Percentiles rank a stretch among this genome's conserved stretches.
Conservation (phyloP, 805 yeast genomes). For the Metschnikowia lachancei region DNA sequence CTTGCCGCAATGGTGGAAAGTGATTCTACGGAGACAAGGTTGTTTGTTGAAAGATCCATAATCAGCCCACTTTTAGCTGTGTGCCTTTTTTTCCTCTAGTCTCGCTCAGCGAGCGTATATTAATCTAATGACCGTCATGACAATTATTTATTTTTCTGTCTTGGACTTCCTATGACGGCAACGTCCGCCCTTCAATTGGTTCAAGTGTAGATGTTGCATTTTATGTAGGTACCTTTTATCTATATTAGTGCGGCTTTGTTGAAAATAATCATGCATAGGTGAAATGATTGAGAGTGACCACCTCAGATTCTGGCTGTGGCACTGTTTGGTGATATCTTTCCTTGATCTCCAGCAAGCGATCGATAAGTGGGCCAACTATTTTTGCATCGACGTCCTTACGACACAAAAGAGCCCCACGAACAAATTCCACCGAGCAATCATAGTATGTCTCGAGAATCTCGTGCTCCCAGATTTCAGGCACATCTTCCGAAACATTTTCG, state of each 20-base stretch:
- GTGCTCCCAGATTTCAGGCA: constrained; percentile 51
- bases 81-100: constrained; percentile 7
- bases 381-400: constrained; percentile 43
- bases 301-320: constrained; percentile 32
- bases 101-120: neutral
- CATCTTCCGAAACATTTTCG: constrained; percentile 31
- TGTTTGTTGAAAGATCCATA: constrained; percentile 7
- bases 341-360: constrained; percentile 29
- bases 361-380: constrained; percentile 28
- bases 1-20: constrained; percentile 1
- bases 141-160: neutral
- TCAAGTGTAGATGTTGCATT: no score
- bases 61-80: constrained; percentile 15
- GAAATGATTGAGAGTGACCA: constrained; percentile 37
- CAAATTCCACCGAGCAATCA: constrained; percentile 72
- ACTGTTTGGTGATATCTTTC: constrained; percentile 32
- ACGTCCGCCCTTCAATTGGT: no score
- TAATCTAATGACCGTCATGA: constrained; percentile 2
- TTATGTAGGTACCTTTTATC: no score
- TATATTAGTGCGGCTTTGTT: no score
- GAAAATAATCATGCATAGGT: constrained; percentile 20
- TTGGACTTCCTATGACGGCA: no score
- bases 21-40: constrained; percentile 7
- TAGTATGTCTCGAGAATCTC: constrained; percentile 63
- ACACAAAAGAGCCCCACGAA: constrained; percentile 59